phyloP scores from a whole-genome alignment of 768 basidiomycete genomes.

The Leccinum broughii region DNA sequence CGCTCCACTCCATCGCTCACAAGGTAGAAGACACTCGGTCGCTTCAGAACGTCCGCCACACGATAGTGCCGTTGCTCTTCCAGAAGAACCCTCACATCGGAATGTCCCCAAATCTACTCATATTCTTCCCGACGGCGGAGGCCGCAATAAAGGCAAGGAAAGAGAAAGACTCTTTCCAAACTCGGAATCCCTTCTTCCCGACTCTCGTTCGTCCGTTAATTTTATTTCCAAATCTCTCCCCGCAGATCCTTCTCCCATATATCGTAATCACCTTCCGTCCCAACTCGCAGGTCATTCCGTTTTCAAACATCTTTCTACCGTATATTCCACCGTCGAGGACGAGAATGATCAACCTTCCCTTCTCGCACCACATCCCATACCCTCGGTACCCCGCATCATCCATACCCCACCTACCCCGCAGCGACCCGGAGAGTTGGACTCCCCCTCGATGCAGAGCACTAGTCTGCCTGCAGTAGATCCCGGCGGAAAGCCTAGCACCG shows the following conservation, averaged over 20 bases:
- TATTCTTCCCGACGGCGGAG: slow-evolving; percentile 12
- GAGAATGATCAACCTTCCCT: slow-evolving; percentile 30
- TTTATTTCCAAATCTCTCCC: slow-evolving; percentile 27
- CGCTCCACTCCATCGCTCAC: slow-evolving; percentile 17
- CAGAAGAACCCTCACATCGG: slow-evolving; percentile 25
- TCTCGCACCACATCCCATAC: slow-evolving; percentile 28
- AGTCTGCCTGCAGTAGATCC: slow-evolving; percentile 12
- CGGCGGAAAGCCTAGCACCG: slow-evolving; percentile 6
- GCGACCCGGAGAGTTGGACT: slow-evolving; percentile 21
- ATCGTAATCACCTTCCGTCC: slow-evolving; percentile 15
- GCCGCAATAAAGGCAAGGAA: slow-evolving; percentile 31
- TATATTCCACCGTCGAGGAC: slow-evolving; percentile 28
- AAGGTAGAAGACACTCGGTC: slow-evolving; percentile 30
- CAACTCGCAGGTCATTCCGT: slow-evolving; percentile 10
- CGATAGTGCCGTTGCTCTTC: slow-evolving; percentile 35
- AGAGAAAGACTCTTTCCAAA: slow-evolving; percentile 12
- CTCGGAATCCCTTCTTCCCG: slow-evolving; percentile 7
- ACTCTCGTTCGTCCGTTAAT: slow-evolving; percentile 15
- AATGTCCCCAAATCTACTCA: slow-evolving; percentile 12
- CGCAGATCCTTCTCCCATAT: slow-evolving; percentile 14
- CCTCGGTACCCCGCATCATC: slow-evolving; percentile 33
- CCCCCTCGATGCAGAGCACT: slow-evolving; percentile 5
- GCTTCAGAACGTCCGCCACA: slow-evolving; percentile 34
- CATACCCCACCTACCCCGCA: slow-evolving; percentile 41
- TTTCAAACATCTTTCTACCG: slow-evolving; percentile 23